Conservation (phyloP, 768 basidiomycete genomes). For the Kwoniella bestiolae region DNA sequence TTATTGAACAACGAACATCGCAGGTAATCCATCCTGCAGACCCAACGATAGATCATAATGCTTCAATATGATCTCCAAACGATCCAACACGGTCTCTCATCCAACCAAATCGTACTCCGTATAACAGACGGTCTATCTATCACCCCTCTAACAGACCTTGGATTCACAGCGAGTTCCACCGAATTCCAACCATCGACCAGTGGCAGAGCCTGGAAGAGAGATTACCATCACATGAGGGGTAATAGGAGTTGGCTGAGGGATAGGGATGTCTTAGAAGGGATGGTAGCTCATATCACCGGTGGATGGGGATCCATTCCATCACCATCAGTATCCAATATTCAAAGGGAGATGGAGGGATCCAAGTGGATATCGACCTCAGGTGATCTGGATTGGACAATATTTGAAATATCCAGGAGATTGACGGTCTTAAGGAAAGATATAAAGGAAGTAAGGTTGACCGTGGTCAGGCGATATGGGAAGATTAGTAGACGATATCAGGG, state of each 20-base stretch:
- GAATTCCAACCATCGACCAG: neutral
- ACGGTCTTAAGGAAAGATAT: too few species aligned
- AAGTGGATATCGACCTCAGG: constrained; percentile 20
- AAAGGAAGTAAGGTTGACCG: neutral
- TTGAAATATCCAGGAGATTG: constrained; percentile 14
- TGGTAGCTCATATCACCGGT: constrained; percentile 8
- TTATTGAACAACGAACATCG: too few species aligned
- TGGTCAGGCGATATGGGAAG: neutral
- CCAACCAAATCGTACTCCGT: too few species aligned
- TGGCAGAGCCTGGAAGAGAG: neutral
- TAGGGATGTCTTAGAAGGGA: neutral
- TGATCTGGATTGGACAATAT: constrained; percentile 14
- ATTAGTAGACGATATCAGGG: neutral
- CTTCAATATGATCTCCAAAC: too few species aligned
- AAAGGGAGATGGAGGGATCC: neutral
- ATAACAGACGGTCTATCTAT: constrained; percentile 7
- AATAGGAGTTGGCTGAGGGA: neutral
- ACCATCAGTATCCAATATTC: too few species aligned
- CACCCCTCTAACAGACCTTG: neutral
- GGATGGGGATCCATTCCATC: too few species aligned
- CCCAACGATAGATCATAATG: too few species aligned
- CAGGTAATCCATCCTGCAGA: too few species aligned
- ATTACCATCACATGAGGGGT: neutral
- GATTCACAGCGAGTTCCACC: constrained; percentile 10
- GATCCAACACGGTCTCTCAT: too few species aligned